phyloP scores from a whole-genome alignment of 2,329 filamentous ascomycete genomes.

The Sarocladium oryzae region DNA sequence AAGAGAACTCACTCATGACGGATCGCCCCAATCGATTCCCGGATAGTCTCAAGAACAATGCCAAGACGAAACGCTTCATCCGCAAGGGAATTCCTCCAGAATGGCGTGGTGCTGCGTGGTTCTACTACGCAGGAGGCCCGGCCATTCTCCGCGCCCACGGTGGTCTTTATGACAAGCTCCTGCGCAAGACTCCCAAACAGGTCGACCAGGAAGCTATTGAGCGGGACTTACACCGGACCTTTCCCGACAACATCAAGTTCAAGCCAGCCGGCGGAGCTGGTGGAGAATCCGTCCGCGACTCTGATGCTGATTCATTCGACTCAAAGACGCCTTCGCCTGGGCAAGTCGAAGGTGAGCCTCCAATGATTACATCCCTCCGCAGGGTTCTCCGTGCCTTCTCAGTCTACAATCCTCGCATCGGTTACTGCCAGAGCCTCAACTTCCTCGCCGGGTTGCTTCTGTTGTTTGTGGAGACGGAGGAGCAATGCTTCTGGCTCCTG shows the following conservation, averaged over 20 bases:
- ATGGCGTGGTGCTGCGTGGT: conserved; percentile 94
- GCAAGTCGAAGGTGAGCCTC: conserved; percentile 53
- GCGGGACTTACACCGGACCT: conserved; percentile 86
- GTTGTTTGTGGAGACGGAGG: conserved; percentile 80
- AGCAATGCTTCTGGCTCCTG: conserved; percentile 87
- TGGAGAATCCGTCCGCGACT: conserved; percentile 11
- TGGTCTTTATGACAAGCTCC: conserved; percentile 67
- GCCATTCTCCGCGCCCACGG: conserved; percentile 68
- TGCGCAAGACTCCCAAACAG: conserved; percentile 57
- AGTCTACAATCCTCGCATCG: conserved; percentile 83
- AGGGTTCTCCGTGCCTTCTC: conserved; percentile 86
- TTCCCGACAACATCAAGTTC: conserved; percentile 89
- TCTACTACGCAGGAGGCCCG: conserved; percentile 88
- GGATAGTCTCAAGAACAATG: conserved; percentile 47
- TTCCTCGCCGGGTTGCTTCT: conserved; percentile 87
- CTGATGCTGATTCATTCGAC: conserved; percentile 21
- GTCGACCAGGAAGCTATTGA: conserved; percentile 87
- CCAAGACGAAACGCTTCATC: conserved; percentile 83
- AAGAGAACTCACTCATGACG: conserved; percentile 67
- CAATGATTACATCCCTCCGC: conserved; percentile 74
- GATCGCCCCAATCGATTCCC: conserved; percentile 72
- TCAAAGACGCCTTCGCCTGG: conserved; percentile 24
- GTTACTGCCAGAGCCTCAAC: conserved; percentile 94
- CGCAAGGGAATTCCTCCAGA: conserved; percentile 91
- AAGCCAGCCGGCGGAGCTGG: conserved; percentile 49